Conservation (phyloP, 208 protist species). For the Wallacemonas sp. region DNA sequence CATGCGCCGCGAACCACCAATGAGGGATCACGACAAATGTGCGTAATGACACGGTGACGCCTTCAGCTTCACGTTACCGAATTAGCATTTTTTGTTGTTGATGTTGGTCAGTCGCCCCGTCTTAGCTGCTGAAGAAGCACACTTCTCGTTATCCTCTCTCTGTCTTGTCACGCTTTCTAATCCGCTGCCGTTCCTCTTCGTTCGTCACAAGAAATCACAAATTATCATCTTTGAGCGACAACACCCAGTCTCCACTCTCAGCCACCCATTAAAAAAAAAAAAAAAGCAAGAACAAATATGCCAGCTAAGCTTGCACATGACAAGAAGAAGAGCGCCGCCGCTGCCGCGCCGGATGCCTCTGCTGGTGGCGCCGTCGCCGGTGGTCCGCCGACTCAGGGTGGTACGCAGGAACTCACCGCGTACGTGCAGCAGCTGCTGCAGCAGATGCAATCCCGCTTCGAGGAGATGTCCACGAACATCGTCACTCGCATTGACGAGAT, state of each 20-base stretch:
- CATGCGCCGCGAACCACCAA: too few relatives aligned
- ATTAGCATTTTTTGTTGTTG: background rate
- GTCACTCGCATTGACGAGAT: slow-evolving; percentile 94
- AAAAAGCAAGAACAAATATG: slow-evolving; percentile 12
- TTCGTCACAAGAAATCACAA: too few relatives aligned
- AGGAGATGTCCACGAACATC: slow-evolving; percentile 95
- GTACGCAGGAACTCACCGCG: slow-evolving; percentile 90
- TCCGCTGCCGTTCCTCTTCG: slow-evolving; percentile 5
- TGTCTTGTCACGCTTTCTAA: background rate
- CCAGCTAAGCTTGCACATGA: slow-evolving; percentile 16
- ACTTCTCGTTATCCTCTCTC: slow-evolving; percentile 17
- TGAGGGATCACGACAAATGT: too few relatives aligned
- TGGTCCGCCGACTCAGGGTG: slow-evolving; percentile 21
- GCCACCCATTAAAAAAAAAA: background rate
- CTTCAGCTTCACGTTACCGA: background rate
- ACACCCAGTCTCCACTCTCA: background rate
- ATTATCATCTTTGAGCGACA: background rate
- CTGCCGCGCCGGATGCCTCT: slow-evolving; percentile 1
- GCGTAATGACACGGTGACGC: too few relatives aligned
- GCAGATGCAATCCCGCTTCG: slow-evolving; percentile 95
- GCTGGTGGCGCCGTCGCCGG: background rate
- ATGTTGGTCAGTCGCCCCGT: too few relatives aligned
- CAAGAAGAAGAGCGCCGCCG: slow-evolving; percentile 15
- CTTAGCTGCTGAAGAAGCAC: too few relatives aligned
- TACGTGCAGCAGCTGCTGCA: slow-evolving; percentile 94